Evolutionary conservation across 1,284 basidiomycete species (phyloP), one percentile per base, ranked within the genome.

Genomic region (Phlebopus sp.): DNA sequence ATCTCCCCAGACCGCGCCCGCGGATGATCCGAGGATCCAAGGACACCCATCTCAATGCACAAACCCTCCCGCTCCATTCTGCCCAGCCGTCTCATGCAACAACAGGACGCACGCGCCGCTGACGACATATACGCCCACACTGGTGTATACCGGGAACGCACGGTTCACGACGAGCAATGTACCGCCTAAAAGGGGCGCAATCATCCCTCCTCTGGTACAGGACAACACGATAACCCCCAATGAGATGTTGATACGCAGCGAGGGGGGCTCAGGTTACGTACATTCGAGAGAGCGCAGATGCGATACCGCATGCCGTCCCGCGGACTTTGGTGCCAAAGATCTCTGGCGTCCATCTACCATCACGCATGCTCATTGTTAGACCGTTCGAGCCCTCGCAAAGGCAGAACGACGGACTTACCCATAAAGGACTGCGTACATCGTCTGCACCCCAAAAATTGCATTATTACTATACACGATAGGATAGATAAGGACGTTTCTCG

Each of bases 351-450:
- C 92, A 93, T 5, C 82, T 84, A 47, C 21, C 21, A 23, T 35
- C 40, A 41, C 14, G 52, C 46, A 17, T 25, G 14, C 21, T n/a
- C 19, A 4, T 4, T 30, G 4, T 25, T 19, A 6, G 17, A 14
- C 23, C 11, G 17, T 23, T 31, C 34, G 32, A 40, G 37, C 29
- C 36, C 31, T 25, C 30, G 23, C 9, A 17, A 18, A 5, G 8
- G 17, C 47, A 43, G 29, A 14, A 15, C 35, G 17, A 42, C 9
- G 6, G 3, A 62, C 69, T 54, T 46, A 83, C 79, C 88, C 84
- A 67, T 93, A 95, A 45, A 95, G 62, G 7, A 95, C 86, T 9
- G 91, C 88, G 79, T 91, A 96, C 91, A 95, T 96, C 1, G 90
- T 75, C 84, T 86, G 55, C 21, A 30, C 32, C 11, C 31, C 30